phyloP scores from a whole-genome alignment of 257 asterid species.

The Leptodermis oblonga region DNA sequence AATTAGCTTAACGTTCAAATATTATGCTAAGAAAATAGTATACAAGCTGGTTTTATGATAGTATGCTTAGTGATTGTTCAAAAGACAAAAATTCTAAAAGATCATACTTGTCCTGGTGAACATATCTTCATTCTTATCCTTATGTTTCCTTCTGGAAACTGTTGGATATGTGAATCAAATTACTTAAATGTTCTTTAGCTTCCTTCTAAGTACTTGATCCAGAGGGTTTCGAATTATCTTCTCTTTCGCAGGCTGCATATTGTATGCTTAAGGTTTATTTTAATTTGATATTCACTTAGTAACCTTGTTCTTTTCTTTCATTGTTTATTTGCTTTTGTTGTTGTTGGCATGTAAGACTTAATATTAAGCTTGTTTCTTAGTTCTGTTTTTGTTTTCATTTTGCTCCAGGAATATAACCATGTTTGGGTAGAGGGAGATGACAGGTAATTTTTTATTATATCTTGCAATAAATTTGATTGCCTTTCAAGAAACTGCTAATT shows the following conservation, averaged over 20 bases:
- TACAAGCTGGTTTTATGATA: no score
- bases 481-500: not conserved
- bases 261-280: not conserved
- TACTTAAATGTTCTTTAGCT: no score
- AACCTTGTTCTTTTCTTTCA: not conserved
- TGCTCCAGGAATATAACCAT: conserved; percentile 70
- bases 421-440: conserved; percentile 89
- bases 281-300: not conserved
- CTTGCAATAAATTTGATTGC: conserved; percentile 8
- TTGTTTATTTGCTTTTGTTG: conserved; percentile 1
- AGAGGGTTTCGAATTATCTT: not conserved
- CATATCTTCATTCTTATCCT: no score
- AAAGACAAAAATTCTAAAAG: no score
- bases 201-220: no score
- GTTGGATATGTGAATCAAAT: no score
- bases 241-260: not conserved
- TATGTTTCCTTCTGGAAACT: no score
- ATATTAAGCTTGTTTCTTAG: conserved; percentile 9
- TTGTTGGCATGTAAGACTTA: not conserved
- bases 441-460: conserved; percentile 45
- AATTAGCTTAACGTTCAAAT: not conserved
- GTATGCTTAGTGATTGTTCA: no score
- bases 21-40: not conserved
- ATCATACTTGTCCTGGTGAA: no score
- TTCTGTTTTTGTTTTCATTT: conserved; percentile 11